Conservation (phyloP, 352 stramenopile genomes). For the Phytophthora foliorum region DNA sequence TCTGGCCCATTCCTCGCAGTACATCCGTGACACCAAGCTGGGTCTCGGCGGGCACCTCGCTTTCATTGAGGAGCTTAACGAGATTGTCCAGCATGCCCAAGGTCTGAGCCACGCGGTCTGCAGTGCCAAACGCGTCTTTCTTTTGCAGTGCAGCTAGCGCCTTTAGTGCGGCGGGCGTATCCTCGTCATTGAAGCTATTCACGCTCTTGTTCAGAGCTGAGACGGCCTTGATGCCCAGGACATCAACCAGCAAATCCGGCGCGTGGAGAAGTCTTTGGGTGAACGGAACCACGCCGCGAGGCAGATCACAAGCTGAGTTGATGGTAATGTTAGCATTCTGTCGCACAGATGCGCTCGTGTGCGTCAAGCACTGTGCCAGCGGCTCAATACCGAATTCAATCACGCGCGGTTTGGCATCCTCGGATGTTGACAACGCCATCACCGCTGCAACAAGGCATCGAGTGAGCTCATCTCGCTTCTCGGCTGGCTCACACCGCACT, state of each 20-base stretch:
- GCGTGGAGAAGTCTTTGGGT: slow-evolving; percentile 49
- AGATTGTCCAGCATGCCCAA: slow-evolving; percentile 65
- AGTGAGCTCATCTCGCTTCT: slow-evolving; percentile 55
- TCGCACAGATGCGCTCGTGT: slow-evolving; percentile 45
- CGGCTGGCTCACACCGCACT: slow-evolving; percentile 40
- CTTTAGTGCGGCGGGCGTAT: slow-evolving; percentile 51
- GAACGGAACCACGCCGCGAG: slow-evolving; percentile 54
- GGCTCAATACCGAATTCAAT: slow-evolving; percentile 80
- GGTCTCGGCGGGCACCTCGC: slow-evolving; percentile 28
- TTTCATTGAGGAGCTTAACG: slow-evolving; percentile 38
- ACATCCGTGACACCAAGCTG: slow-evolving; percentile 34
- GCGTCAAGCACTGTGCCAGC: slow-evolving; percentile 64
- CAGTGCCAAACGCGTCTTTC: slow-evolving; percentile 23
- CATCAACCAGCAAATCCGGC: slow-evolving; percentile 56
- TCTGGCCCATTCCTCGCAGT: slow-evolving; percentile 29
- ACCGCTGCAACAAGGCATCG: slow-evolving; percentile 62
- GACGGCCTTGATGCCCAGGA: slow-evolving; percentile 60
- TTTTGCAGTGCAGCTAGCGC: slow-evolving; percentile 45
- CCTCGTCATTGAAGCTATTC: slow-evolving; percentile 51
- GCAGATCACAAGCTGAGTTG: slow-evolving; percentile 73
- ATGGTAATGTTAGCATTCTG: slow-evolving; percentile 68
- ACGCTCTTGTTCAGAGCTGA: slow-evolving; percentile 57
- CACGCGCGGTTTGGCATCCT: slow-evolving; percentile 74
- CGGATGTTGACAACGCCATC: slow-evolving; percentile 75
- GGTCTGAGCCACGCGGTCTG: slow-evolving; percentile 56